Conservation (phyloP, 2,329 filamentous ascomycete genomes). For the Botryotinia calthae region DNA sequence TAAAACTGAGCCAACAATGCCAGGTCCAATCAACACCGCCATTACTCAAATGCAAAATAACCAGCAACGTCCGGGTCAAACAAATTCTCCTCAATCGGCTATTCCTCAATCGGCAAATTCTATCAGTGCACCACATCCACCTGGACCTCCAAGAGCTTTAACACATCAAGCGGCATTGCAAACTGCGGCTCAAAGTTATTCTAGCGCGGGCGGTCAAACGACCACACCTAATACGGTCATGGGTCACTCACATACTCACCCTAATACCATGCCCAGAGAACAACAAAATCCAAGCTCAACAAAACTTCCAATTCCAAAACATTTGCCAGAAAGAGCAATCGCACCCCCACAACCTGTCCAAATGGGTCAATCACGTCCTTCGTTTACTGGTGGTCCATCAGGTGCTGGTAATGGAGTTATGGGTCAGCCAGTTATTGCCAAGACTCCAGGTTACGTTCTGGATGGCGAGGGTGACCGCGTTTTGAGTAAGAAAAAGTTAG, state of each 20-base stretch:
- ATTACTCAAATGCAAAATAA: constrained; percentile 32
- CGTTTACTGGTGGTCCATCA: constrained; percentile 71
- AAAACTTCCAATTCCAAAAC: constrained; percentile 56
- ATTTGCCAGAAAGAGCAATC: constrained; percentile 64
- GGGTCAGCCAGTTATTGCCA: constrained; percentile 79
- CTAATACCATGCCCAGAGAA: constrained; percentile 31
- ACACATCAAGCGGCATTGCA: constrained; percentile 37
- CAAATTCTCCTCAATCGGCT: constrained; percentile 37
- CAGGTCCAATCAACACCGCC: constrained; percentile 36
- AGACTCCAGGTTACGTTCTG: constrained; percentile 78
- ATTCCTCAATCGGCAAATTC: constrained; percentile 36
- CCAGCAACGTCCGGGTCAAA: constrained; percentile 30
- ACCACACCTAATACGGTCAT: constrained; percentile 34
- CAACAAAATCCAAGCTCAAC: constrained; percentile 33
- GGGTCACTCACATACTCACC: constrained; percentile 36
- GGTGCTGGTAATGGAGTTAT: constrained; percentile 78
- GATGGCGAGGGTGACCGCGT: constrained; percentile 91
- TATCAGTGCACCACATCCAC: constrained; percentile 28
- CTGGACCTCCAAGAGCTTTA: constrained; percentile 30
- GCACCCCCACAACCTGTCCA: constrained; percentile 70
- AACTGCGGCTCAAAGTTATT: constrained; percentile 39
- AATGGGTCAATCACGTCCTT: constrained; percentile 74
- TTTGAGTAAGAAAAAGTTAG: constrained; percentile 95
- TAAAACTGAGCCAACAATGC: constrained; percentile 33
- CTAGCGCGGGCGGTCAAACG: constrained; percentile 31